Evolutionary conservation across 2,329 filamentous ascomycete genomes (phyloP).

Genomic region (Emergomyces pasteurianus): DNA sequence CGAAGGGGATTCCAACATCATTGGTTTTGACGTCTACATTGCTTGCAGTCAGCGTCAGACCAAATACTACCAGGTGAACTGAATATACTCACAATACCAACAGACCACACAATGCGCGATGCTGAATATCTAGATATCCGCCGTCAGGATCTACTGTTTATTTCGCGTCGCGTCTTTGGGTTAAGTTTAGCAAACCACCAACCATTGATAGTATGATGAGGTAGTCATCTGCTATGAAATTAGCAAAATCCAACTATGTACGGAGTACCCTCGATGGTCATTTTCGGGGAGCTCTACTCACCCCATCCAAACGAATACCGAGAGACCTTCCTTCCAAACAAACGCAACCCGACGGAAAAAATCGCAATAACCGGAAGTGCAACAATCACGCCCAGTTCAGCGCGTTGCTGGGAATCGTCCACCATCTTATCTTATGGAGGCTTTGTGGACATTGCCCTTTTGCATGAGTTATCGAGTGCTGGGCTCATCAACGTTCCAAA

Average conservation of each 20-base stretch:
- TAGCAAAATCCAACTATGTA: slow-evolving; percentile 1
- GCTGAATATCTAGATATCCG: background rate
- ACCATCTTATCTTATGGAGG: background rate
- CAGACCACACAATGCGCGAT: background rate
- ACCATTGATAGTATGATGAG: background rate
- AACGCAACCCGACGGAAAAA: slow-evolving; percentile 15
- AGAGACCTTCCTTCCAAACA: slow-evolving; percentile 18
- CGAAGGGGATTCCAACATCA: slow-evolving; percentile 16
- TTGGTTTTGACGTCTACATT: slow-evolving; percentile 16
- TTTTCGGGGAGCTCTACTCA: slow-evolving; percentile 2
- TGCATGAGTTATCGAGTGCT: background rate
- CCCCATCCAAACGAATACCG: slow-evolving; percentile 13
- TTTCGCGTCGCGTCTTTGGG: background rate
- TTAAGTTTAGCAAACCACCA: background rate
- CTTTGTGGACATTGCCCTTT: background rate
- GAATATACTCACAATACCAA: background rate
- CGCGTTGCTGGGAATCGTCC: slow-evolving; percentile 15
- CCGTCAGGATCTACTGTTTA: background rate
- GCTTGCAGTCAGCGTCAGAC: background rate
- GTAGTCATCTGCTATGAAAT: slow-evolving; percentile 2
- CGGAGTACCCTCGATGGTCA: too few species aligned
- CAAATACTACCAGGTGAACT: background rate
- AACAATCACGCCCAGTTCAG: slow-evolving; percentile 15
- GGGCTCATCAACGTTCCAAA: background rate
- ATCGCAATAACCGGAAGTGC: slow-evolving; percentile 16